Evolutionary conservation across 305 asterid species (phyloP), one percentile per base, ranked within the genome.

Genomic region (Fraxinus platypoda): DNA sequence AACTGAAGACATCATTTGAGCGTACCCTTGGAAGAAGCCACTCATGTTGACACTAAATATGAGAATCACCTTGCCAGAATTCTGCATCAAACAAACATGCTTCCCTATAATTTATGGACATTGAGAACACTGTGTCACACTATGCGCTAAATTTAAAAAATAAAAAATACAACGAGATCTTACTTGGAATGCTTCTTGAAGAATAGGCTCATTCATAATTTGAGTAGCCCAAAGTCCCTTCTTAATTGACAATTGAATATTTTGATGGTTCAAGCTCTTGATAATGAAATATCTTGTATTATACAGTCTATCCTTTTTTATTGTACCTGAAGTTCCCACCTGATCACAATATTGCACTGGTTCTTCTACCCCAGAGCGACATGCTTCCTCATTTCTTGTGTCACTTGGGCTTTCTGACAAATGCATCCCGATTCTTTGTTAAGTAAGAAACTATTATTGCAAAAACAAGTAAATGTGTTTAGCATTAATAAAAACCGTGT

Each of bases 181-280:
- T 91, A 95, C 99, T 86, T 87, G 92, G 92, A 92, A 95, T 78
- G 98, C 99, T 85, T 94, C 99, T 81, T 94, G 97, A 84, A 95
- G 92, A 90, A 93, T 92, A 83, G 93, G 94, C 94, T 95, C 99
- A 90, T 95, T 94, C 98, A 92, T 92, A 85, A 91, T 93, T 91
- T 95, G 99, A 86, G 99, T 94, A 33, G 99, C 99, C 99, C 99
- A 95, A 87, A 94, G 88, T 80, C 97, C 99, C 87, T 88, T 91
- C 87, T 90, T 88, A 84, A 93, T 80, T 80, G 98, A 95, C 88
- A 93, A 78, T 83, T 94, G 92, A 84, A 95, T 83, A 85, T 95
- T 95, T 91, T 93, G 90, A 85, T 93, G 95, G 89, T 89, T 92
- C 92, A 92, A 89, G 89, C 99, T 94, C 92, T 95, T 95, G 91